phyloP scores from a whole-genome alignment of 192 early-diverging fungal species.

The Backusella sp. region DNA sequence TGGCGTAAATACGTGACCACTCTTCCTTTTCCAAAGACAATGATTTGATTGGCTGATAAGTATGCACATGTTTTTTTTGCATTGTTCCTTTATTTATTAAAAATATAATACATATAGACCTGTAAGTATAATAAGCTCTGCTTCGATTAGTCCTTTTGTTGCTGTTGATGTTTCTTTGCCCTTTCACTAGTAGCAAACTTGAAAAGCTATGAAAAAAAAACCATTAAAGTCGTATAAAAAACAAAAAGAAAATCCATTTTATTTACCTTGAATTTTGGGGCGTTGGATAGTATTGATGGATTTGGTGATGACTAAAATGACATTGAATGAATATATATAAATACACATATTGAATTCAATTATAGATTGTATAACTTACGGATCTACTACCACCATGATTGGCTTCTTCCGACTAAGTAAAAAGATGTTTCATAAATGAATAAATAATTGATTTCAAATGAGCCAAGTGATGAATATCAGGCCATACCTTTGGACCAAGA shows the following conservation, averaged over 20 bases:
- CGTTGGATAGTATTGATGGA: background rate
- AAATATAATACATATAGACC: background rate
- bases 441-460: too few relatives aligned
- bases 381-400: background rate
- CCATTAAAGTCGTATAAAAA: background rate
- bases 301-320: background rate
- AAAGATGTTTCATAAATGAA: background rate
- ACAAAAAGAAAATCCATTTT: background rate
- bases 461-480: too few relatives aligned
- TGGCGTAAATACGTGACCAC: background rate
- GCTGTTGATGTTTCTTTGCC: background rate
- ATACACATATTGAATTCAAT: background rate
- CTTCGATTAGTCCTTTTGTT: background rate
- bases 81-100: slow-evolving; percentile 1
- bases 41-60: background rate
- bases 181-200: background rate
- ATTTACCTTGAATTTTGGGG: background rate
- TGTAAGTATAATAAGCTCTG: background rate
- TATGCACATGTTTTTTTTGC: background rate
- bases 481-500: background rate
- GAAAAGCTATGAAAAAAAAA: background rate
- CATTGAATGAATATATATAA: background rate
- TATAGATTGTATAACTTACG: background rate
- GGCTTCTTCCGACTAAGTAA: background rate
- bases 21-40: background rate